Conservation (phyloP, 192 early-diverging fungal species). For the Podila epicladia region DNA sequence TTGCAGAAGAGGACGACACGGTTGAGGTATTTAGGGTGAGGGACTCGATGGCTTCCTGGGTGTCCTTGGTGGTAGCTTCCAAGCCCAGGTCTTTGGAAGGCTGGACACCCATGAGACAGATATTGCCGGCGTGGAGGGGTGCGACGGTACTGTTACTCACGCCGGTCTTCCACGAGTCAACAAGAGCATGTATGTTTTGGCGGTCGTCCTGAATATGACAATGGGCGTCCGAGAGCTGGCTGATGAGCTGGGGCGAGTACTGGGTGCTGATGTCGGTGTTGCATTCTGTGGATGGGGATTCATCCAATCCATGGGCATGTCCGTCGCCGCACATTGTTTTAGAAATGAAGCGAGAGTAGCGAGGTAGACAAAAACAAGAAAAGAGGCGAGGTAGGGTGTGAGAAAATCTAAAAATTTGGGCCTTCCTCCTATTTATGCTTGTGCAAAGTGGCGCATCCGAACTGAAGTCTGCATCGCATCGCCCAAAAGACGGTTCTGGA, state of each 20-base stretch:
- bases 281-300: not conserved
- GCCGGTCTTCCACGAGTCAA: constrained; percentile 21
- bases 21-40: constrained; percentile 6
- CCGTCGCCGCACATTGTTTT: not conserved
- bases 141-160: not conserved
- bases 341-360: too few relatives aligned
- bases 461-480: too few relatives aligned
- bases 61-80: not conserved
- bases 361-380: too few relatives aligned
- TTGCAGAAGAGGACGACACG: not conserved
- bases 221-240: constrained; percentile 48
- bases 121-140: constrained; percentile 18
- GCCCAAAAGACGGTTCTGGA: too few relatives aligned
- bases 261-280: not conserved
- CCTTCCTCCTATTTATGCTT: too few relatives aligned
- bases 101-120: constrained; percentile 56
- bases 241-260: constrained; percentile 14
- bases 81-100: constrained; percentile 40
- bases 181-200: constrained; percentile 32
- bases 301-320: not conserved
- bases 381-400: too few relatives aligned
- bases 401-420: too few relatives aligned
- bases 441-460: too few relatives aligned
- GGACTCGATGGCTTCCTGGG: not conserved
- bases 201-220: constrained; percentile 54